phyloP scores from a whole-genome alignment of 129 eudicot species.

The Rutidosis leptorrhynchoides region DNA sequence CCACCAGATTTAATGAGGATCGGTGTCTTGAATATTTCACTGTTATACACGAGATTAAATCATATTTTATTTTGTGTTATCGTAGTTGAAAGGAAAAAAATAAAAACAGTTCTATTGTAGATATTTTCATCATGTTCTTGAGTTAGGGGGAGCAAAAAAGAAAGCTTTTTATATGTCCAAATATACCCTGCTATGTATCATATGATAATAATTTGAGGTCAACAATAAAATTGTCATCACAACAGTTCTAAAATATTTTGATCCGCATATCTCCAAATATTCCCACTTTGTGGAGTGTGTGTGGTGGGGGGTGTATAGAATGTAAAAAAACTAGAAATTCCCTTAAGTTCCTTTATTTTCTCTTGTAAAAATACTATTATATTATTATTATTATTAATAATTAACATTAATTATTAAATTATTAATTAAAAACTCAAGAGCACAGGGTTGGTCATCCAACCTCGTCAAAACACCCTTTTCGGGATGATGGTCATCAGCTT shows the following conservation, averaged over 20 bases:
- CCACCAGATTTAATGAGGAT: slow-evolving; percentile 87
- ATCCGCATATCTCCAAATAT: not conserved
- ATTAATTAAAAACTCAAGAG: too few relatives aligned
- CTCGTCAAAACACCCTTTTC: slow-evolving; percentile 37
- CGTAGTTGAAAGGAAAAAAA: not conserved
- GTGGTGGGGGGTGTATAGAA: not conserved
- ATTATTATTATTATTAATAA: too few relatives aligned
- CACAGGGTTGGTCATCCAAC: slow-evolving; percentile 29
- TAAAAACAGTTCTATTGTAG: not conserved
- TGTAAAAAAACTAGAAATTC: not conserved
- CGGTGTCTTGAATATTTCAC: slow-evolving; percentile 74
- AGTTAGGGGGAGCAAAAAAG: not conserved
- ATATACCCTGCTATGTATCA: not conserved
- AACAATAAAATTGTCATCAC: not conserved
- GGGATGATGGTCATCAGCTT: slow-evolving; percentile 49
- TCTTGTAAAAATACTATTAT: too few relatives aligned
- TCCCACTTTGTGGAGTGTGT: too few relatives aligned
- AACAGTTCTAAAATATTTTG: not conserved
- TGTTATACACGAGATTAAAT: slow-evolving; percentile 27
- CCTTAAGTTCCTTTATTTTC: not conserved
- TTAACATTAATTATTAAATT: too few relatives aligned
- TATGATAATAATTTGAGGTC: not conserved
- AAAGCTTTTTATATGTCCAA: not conserved
- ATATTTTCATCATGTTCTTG: not conserved
- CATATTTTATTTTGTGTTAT: not conserved